Conservation (phyloP, 2,329 filamentous ascomycete species). For the Monosporascus sp. region DNA sequence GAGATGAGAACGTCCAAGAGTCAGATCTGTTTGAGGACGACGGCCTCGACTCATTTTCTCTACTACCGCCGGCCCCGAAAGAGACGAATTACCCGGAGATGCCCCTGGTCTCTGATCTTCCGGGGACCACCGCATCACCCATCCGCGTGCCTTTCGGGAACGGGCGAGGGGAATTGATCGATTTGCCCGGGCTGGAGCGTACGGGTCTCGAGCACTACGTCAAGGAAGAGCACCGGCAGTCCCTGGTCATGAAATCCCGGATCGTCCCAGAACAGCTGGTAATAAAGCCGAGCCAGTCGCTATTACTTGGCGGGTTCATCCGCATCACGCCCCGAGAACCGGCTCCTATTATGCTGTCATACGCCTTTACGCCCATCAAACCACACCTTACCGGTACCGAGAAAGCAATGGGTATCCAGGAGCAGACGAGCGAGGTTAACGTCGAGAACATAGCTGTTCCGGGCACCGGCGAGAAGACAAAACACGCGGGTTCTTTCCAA, state of each 20-base stretch:
- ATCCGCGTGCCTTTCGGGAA: conserved; percentile 88
- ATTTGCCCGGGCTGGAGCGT: conserved; percentile 79
- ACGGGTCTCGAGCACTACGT: conserved; percentile 69
- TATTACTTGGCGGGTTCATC: conserved; percentile 81
- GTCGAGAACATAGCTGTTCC: conserved; percentile 59
- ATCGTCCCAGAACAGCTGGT: conserved; percentile 67
- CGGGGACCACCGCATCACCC: conserved; percentile 90
- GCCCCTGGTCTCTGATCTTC: conserved; percentile 78
- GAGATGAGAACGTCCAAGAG: conserved; percentile 16
- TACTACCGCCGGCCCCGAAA: conserved; percentile 70
- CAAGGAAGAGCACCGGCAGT: conserved; percentile 55
- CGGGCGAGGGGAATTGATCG: conserved; percentile 84
- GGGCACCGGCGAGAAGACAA: conserved; percentile 51
- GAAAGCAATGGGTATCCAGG: conserved; percentile 72
- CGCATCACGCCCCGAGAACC: conserved; percentile 72
- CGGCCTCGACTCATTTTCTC: conserved; percentile 36
- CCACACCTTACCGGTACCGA: conserved; percentile 72
- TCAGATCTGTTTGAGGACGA: conserved; percentile 19
- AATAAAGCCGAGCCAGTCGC: conserved; percentile 70
- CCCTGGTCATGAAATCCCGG: conserved; percentile 73
- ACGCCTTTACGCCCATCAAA: conserved; percentile 76
- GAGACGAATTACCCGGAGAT: conserved; percentile 76
- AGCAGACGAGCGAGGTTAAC: conserved; percentile 52
- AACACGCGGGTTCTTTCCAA: conserved; percentile 67
- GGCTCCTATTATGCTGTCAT: conserved; percentile 65